Evolutionary conservation across 2,329 filamentous ascomycete genomes (phyloP).

Genomic region (Boeremia lycopersici): DNA sequence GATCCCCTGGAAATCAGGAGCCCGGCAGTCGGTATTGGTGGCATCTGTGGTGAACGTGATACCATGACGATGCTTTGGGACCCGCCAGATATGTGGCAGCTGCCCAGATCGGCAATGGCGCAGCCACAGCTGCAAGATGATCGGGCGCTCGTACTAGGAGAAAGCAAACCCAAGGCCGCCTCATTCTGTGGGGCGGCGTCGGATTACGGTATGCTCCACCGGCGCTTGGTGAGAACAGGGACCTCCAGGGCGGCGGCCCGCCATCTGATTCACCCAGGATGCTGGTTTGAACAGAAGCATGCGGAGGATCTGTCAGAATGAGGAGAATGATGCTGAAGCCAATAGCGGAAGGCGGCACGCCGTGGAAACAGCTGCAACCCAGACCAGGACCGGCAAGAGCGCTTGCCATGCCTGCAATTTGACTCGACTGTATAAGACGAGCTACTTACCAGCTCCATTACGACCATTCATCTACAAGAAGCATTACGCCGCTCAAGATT

Average conservation of each 20-base stretch:
- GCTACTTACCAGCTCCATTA: conserved; percentile 32
- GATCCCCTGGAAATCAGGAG: conserved; percentile 21
- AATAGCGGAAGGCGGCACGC: conserved; percentile 43
- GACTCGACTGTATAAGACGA: conserved; percentile 44
- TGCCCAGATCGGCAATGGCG: conserved; percentile 40
- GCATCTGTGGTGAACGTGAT: conserved; percentile 22
- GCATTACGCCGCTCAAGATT: conserved; percentile 30
- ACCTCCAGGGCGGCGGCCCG: conserved; percentile 21
- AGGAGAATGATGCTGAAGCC: conserved; percentile 39
- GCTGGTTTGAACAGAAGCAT: conserved; percentile 33
- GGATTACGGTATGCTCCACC: conserved; percentile 18
- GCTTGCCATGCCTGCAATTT: conserved; percentile 22
- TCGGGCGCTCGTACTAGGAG: conserved; percentile 24
- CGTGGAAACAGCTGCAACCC: conserved; percentile 39
- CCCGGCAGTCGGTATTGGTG: conserved; percentile 33
- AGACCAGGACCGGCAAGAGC: conserved; percentile 42
- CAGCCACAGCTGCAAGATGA: conserved; percentile 28
- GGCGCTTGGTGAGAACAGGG: conserved; percentile 25
- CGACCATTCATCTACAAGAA: conserved; percentile 33
- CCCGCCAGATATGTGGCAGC: conserved; percentile 21
- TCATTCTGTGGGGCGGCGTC: conserved; percentile 22
- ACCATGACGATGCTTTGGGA: conserved; percentile 28
- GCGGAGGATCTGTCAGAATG: conserved; percentile 31
- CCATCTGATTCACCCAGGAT: conserved; percentile 36
- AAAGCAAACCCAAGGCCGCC: conserved; percentile 23